Percentiles rank a stretch among this genome's conserved stretches.
Evolutionary conservation across 495 filamentous ascomycete genomes (phyloP).

Genomic region (Jackrogersella minutella): DNA sequence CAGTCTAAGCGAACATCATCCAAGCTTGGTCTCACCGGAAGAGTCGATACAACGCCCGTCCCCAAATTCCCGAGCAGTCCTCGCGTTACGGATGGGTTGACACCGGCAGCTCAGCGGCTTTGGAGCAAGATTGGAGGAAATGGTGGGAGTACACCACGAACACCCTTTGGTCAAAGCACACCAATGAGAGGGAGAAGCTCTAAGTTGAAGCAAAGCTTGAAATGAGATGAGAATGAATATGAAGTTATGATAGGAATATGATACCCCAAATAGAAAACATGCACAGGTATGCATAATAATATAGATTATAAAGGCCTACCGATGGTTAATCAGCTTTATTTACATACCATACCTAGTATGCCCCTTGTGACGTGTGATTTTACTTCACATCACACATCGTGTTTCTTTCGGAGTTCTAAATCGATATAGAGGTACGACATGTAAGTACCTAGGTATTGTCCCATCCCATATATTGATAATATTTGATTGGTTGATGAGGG

Average conservation of each 20-base stretch:
- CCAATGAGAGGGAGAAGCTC: constrained; percentile 47
- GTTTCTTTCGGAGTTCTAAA: not conserved
- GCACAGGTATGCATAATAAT: not conserved
- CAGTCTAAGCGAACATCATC: constrained; percentile 69
- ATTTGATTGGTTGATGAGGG: constrained; percentile 1
- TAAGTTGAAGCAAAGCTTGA: constrained; percentile 40
- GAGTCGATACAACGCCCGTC: constrained; percentile 65
- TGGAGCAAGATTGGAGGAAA: constrained; percentile 70
- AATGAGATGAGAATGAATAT: constrained; percentile 20
- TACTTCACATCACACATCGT: not conserved
- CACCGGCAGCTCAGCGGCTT: constrained; percentile 83
- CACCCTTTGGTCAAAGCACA: constrained; percentile 55
- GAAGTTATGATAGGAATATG: constrained; percentile 26
- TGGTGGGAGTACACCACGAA: constrained; percentile 57
- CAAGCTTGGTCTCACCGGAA: constrained; percentile 60
- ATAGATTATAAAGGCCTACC: constrained; percentile 6
- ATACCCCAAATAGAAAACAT: constrained; percentile 27
- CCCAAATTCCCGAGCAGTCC: constrained; percentile 84
- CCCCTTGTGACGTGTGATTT: too few species aligned
- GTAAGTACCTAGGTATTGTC: too few species aligned
- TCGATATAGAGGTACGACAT: too few species aligned
- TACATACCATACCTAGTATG: too few species aligned
- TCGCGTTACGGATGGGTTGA: constrained; percentile 65
- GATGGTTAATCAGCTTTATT: not conserved
- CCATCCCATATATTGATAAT: not conserved